phyloP scores from a whole-genome alignment of 768 basidiomycete genomes.

The Tricholomella constricta region DNA sequence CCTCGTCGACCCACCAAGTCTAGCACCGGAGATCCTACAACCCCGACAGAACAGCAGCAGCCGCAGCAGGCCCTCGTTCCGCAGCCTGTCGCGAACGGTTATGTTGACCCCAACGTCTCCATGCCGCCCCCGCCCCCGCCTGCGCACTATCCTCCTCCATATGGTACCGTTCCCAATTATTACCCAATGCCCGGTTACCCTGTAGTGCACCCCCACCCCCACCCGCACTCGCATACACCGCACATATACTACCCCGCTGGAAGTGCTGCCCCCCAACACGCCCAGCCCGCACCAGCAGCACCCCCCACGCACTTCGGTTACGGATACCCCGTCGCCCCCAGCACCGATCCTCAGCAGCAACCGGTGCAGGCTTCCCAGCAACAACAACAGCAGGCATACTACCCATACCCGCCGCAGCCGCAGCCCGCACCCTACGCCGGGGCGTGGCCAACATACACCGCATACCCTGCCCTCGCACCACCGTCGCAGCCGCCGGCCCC shows the following conservation, averaged over 20 bases:
- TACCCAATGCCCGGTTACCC: conserved; percentile 16
- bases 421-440: conserved; percentile 1
- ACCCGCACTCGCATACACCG: conserved; percentile 5
- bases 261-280: conserved; percentile 1
- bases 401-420: conserved; percentile 12
- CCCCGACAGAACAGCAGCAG: conserved; percentile 11
- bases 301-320: conserved; percentile 2
- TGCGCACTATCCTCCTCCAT: conserved; percentile 2
- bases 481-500: background rate
- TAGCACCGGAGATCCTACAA: conserved; percentile 8
- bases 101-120: conserved; percentile 1
- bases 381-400: conserved; percentile 12
- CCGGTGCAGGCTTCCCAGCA: background rate
- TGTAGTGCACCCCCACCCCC: conserved; percentile 7
- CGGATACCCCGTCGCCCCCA: background rate
- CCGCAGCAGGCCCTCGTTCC: background rate
- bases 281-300: background rate
- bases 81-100: background rate
- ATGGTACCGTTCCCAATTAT: conserved; percentile 10
- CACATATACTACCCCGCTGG: conserved; percentile 11
- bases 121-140: conserved; percentile 1
- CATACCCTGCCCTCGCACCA: conserved; percentile 2
- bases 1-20: conserved; percentile 17
- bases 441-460: conserved; percentile 4
- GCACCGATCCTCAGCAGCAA: conserved; percentile 1